Base-by-base conservation (phyloP, 2,329 filamentous ascomycete species). In the Alternaria sp. region DNA sequence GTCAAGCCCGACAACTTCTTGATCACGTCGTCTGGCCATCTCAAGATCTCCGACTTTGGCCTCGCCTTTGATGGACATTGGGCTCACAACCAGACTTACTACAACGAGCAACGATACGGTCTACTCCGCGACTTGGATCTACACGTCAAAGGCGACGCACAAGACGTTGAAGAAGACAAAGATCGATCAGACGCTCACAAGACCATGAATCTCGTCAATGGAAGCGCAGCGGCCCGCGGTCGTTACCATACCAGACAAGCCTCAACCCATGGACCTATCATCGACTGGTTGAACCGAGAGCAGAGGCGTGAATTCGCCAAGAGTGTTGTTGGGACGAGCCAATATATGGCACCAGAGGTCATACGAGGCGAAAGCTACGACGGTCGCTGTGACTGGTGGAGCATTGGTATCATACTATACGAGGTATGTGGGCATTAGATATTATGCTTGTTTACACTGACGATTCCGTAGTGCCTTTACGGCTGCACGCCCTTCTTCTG, bases 1-100 rank as follows among this genome's bases (percentile, higher is more conserved):
- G 88, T 98, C 77, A 99, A 99, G 79, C 96, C 95, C 0, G 95
- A 98, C 83, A 99, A 99, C 73, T 98, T 99, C 73, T 85, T 98
- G 28, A 93, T 98, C 72, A 92, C 91, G 9, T 87, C 92, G 0
- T 91, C 91, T 17, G 94, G 96, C 0, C 96, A 99, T 77, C 81
- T 98, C 62, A 97, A 96, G 76, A 97, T 98, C 43, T 96, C 94
- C 0, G 96, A 99, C 73, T 99, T 99, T 79, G 95, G 96, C 0
- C 87, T 99, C 40, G 93, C 95, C 0, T 98, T 98, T 76, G 92
- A 97, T 75, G 94, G 95, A 0, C 93, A 97, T 77, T 98, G 95
- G 95, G 89, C 91, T 13, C 95, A 98, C 77, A 93, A 97, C 67
- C 91, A 94, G 67, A 84, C 88, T 1, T 98, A 97, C 80, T 97